These are phyloP conservation scores for Coemansia sp. DNA, from an alignment of 192 early-diverging fungal species.

Conservation along the genomic window DNA sequence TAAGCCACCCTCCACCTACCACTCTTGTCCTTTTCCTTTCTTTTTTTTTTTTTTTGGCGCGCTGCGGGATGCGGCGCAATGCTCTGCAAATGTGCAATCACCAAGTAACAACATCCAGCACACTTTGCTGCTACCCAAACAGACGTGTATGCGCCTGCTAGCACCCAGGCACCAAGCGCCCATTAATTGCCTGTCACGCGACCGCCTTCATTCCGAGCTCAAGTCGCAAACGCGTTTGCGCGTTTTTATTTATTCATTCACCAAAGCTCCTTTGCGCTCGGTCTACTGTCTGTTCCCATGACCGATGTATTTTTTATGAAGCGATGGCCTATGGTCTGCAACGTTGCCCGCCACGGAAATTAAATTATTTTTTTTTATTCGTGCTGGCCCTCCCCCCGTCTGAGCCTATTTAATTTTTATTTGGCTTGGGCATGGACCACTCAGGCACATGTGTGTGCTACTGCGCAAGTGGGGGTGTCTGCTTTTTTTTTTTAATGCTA, in stretches of 20 bases:
- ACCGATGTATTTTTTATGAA: background rate
- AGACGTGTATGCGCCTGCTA: background rate
- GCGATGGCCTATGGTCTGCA: background rate
- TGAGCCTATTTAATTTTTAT: background rate
- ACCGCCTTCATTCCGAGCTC: background rate
- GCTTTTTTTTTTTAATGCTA: slow-evolving; percentile 1
- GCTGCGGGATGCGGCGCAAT: background rate
- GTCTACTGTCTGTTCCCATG: slow-evolving; percentile 7
- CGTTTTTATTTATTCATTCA: background rate
- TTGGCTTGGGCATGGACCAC: background rate
- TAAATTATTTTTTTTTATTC: background rate
- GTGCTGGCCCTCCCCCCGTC: background rate
- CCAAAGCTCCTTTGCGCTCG: background rate
- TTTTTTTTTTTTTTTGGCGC: background rate
- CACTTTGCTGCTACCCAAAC: background rate
- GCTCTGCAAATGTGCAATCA: slow-evolving; percentile 1
- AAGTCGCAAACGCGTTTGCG: background rate
- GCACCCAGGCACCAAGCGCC: background rate
- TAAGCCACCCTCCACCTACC: slow-evolving; percentile 7
- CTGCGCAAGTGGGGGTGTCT: background rate
- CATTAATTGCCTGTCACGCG: background rate
- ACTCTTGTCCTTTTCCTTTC: background rate
- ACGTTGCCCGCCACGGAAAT: background rate
- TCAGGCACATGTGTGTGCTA: background rate
- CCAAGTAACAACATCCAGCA: background rate